Base-by-base conservation (phyloP, 495 filamentous ascomycete species). In the Penicillium cinerascens region DNA sequence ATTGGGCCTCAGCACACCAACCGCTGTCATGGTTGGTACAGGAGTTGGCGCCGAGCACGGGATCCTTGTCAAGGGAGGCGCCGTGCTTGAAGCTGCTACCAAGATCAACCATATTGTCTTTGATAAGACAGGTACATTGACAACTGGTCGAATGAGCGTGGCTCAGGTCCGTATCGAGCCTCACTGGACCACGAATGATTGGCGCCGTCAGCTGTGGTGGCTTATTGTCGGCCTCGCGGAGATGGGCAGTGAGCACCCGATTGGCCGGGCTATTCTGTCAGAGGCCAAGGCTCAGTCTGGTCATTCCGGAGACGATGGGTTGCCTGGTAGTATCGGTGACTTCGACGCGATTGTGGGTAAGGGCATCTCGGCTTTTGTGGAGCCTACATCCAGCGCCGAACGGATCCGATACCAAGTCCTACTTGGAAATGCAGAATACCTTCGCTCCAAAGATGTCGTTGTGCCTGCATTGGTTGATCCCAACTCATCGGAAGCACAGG, bases 81-180 rank as follows among this genome's bases (percentile, higher is more conserved):
- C 90, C 36, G 90, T 92, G 23, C 76, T 99, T 13, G 93, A 99
- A 70, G 92, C 83, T 2, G 88, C 92, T 0, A 99, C 92, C 3
- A 92, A 89, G 62, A 80, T 99, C 61, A 92, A 83, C 15, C 87
- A 95, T 50, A 82, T 97, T 38, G 91, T 99, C n/a, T 84, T 97
- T n/a, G 93, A 99, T 73, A 99, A 99, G 78, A 99, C 93, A 4
- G 93, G 93, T 23, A 99, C 93, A 2, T 76, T 99, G 57, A 99
- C 93, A 0, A 83, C 91, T 49, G 93, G 93, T 0, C 91, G 88
- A 66, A 97, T 99, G 93, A 91, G 79, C 52, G 92, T 97, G 22
- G 84, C 88, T 20, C 82, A 86, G 51, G 71, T 77, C 17, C 82
- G 81, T 35, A 75, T 90, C 44, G 81, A 82, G 33, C 70, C 81